These are phyloP conservation scores for Fusarium haematococcum DNA, from an alignment of 2,329 filamentous ascomycete species.

Conservation along the genomic window DNA sequence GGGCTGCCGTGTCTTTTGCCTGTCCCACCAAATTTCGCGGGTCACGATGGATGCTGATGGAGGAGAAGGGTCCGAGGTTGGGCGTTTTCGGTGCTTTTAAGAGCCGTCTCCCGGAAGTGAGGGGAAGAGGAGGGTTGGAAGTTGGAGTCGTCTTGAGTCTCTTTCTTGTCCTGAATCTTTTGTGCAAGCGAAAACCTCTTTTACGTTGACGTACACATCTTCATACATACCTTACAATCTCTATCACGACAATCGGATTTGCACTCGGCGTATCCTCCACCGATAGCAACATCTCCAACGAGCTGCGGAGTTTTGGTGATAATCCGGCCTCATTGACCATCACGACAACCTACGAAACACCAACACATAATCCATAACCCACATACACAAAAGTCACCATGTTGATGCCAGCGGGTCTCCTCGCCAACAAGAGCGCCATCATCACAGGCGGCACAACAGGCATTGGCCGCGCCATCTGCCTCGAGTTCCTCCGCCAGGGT, in stretches of 20 bases:
- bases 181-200: background rate
- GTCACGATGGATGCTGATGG: slow-evolving; percentile 32
- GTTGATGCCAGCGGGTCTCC: slow-evolving; percentile 64
- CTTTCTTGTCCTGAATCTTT: background rate
- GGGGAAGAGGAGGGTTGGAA: slow-evolving; percentile 15
- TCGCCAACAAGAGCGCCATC: slow-evolving; percentile 81
- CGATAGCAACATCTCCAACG: background rate
- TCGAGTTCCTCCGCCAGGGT: slow-evolving; percentile 83
- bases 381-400: slow-evolving; percentile 46
- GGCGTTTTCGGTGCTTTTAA: slow-evolving; percentile 32
- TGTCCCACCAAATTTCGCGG: slow-evolving; percentile 31
- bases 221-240: background rate
- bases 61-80: slow-evolving; percentile 21
- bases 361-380: background rate
- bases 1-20: background rate
- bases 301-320: background rate
- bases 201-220: background rate
- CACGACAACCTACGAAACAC: background rate
- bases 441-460: slow-evolving; percentile 90
- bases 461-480: slow-evolving; percentile 86
- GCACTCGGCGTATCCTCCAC: background rate
- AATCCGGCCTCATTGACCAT: background rate
- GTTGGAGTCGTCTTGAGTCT: background rate
- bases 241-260: background rate
- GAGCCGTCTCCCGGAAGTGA: slow-evolving; percentile 32